phyloP scores from a whole-genome alignment of 805 yeast species.

The Kuraishia floccosa region DNA sequence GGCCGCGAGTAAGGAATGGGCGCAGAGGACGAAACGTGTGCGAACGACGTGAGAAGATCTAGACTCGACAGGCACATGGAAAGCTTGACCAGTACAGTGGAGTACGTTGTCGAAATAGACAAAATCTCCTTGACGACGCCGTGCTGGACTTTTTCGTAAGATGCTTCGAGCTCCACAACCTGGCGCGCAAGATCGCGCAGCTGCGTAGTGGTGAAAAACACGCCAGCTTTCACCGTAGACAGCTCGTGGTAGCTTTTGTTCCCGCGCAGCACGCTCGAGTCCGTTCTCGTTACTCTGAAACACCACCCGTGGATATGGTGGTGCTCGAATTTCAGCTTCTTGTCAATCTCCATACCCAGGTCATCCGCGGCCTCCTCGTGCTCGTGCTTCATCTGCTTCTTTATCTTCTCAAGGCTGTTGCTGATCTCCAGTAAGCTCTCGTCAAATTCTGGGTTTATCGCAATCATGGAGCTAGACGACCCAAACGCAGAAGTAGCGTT shows the following conservation, averaged over 20 bases:
- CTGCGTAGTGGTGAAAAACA: slow-evolving; percentile 70
- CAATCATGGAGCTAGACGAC: slow-evolving; percentile 29
- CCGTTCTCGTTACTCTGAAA: slow-evolving; percentile 82
- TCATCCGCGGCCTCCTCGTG: slow-evolving; percentile 65
- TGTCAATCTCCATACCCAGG: slow-evolving; percentile 71
- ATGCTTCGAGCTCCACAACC: slow-evolving; percentile 45
- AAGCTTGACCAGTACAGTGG: slow-evolving; percentile 64
- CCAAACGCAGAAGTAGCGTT: slow-evolving; percentile 47
- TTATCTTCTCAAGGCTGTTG: slow-evolving; percentile 40
- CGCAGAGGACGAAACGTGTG: slow-evolving; percentile 74
- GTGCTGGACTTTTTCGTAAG: slow-evolving; percentile 67
- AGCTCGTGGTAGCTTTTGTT: slow-evolving; percentile 58
- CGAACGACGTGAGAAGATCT: slow-evolving; percentile 80
- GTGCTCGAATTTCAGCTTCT: slow-evolving; percentile 80
- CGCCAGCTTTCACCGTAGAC: slow-evolving; percentile 92
- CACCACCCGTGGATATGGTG: slow-evolving; percentile 92
- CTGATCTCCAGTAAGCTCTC: slow-evolving; percentile 57
- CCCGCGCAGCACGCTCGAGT: slow-evolving; percentile 68
- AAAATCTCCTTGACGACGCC: slow-evolving; percentile 77
- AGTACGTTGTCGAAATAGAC: slow-evolving; percentile 68
- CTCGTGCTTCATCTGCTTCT: slow-evolving; percentile 40
- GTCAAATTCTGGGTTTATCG: slow-evolving; percentile 85
- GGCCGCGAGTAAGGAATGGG: slow-evolving; percentile 79
- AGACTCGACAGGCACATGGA: slow-evolving; percentile 56
- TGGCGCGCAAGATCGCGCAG: slow-evolving; percentile 50